Conservation (phyloP, 2,329 filamentous ascomycete species). For the Apiospora arundinis region DNA sequence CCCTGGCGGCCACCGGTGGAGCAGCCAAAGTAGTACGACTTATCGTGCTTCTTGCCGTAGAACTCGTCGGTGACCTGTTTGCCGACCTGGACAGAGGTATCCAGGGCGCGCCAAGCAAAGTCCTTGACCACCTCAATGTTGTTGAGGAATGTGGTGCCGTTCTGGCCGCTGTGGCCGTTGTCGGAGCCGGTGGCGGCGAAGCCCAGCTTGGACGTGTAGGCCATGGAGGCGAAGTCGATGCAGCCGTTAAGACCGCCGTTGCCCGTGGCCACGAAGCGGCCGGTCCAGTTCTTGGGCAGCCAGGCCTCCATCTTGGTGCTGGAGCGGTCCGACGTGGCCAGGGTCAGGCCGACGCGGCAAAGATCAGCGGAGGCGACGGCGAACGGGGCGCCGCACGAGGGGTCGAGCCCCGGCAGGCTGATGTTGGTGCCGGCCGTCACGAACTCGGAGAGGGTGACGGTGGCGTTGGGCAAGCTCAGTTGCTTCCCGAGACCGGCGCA, state of each 20-base stretch:
- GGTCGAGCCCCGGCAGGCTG: conserved; percentile 44
- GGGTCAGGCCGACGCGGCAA: conserved; percentile 33
- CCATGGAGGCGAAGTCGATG: conserved; percentile 20
- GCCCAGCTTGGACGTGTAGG: not conserved
- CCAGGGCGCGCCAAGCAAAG: conserved; percentile 52
- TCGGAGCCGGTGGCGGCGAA: conserved; percentile 19
- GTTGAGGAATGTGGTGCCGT: conserved; percentile 38
- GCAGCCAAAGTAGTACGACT: conserved; percentile 64
- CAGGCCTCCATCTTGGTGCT: conserved; percentile 20
- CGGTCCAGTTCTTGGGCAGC: conserved; percentile 21
- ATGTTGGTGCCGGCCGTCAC: conserved; percentile 48
- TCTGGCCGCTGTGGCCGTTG: conserved; percentile 21
- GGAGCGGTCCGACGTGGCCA: conserved; percentile 19
- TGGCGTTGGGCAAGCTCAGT: conserved; percentile 41
- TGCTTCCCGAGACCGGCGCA: conserved; percentile 37
- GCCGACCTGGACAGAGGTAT: conserved; percentile 54
- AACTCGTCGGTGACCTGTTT: conserved; percentile 55
- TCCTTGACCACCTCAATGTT: conserved; percentile 39
- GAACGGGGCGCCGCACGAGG: conserved; percentile 37
- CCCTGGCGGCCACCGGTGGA: conserved; percentile 66
- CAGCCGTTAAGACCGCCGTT: conserved; percentile 20
- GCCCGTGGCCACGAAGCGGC: conserved; percentile 19
- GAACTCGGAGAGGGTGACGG: conserved; percentile 44
- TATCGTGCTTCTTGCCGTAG: conserved; percentile 48
- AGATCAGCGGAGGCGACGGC: conserved; percentile 31